Percentiles rank a stretch among this genome's conserved stretches.
Conservation (phyloP, 805 yeast genomes). For the Candida cerambycidarum region DNA sequence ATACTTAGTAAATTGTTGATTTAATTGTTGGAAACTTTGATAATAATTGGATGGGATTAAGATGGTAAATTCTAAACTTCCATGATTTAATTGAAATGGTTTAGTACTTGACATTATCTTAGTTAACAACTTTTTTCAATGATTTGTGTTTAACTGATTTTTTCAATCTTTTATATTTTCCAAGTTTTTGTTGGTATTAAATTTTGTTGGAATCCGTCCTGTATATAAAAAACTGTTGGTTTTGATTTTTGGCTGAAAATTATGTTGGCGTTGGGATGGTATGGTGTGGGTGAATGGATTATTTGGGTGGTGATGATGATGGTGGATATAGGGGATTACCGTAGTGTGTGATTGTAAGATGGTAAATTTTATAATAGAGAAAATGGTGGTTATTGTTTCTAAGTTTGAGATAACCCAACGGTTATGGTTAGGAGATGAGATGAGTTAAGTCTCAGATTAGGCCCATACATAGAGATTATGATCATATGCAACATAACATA, state of each 20-base stretch:
- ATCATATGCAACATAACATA: too few species aligned
- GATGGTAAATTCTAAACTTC: constrained; percentile 83
- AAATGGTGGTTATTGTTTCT: too few species aligned
- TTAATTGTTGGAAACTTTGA: constrained; percentile 80
- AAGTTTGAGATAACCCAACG: too few species aligned
- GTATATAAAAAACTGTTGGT: constrained; percentile 7
- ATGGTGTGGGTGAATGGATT: not conserved
- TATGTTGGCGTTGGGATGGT: not conserved
- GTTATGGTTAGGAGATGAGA: not conserved
- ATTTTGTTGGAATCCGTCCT: constrained; percentile 6
- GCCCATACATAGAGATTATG: too few species aligned
- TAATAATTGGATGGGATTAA: constrained; percentile 81
- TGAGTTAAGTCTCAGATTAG: too few species aligned
- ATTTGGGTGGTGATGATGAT: not conserved
- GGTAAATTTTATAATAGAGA: too few species aligned
- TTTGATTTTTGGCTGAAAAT: not conserved
- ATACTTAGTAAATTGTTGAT: constrained; percentile 77
- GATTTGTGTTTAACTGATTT: too few species aligned
- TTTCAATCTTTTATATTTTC: constrained; percentile 2
- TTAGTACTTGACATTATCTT: constrained; percentile 7
- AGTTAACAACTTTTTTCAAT: too few species aligned
- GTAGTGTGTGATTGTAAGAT: not conserved
- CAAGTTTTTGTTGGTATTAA: constrained; percentile 7
- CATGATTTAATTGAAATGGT: constrained; percentile 82
- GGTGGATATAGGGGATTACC: too few species aligned